phyloP scores from a whole-genome alignment of 257 asterid species.

The Leonotis leonurus region DNA sequence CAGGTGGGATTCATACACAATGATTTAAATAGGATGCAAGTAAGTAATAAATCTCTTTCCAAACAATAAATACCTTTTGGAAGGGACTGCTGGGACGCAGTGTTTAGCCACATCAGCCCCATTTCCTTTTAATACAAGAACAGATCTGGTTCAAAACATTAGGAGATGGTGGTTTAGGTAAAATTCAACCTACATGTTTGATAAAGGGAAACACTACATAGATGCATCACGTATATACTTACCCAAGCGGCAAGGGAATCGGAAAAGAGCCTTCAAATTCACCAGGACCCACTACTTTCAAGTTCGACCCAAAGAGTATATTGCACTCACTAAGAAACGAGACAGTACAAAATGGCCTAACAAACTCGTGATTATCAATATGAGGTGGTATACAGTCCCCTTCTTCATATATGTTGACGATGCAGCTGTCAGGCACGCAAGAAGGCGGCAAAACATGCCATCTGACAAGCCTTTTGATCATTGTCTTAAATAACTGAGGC shows the following conservation, averaged over 20 bases:
- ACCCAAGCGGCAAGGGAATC: conserved; percentile 76
- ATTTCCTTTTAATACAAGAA: conserved; percentile 63
- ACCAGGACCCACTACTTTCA: conserved; percentile 60
- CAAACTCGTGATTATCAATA: conserved; percentile 78
- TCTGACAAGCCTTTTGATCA: conserved; percentile 65
- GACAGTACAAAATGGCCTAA: conserved; percentile 80
- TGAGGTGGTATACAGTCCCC: conserved; percentile 97
- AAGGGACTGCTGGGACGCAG: conserved; percentile 73
- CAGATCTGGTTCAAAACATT: conserved; percentile 49
- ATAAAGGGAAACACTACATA: background rate
- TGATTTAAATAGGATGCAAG: background rate
- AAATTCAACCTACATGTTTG: background rate
- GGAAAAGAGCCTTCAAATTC: conserved; percentile 64
- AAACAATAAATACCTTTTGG: conserved; percentile 47
- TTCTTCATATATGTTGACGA: conserved; percentile 76
- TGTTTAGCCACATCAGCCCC: conserved; percentile 92
- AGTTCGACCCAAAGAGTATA: conserved; percentile 62
- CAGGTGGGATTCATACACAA: background rate
- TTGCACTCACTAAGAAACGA: conserved; percentile 72
- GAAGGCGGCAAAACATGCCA: conserved; percentile 75
- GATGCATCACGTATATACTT: conserved; percentile 17
- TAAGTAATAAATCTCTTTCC: background rate
- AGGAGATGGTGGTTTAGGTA: background rate
- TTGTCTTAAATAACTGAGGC: conserved; percentile 54
- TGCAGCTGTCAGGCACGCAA: conserved; percentile 86